A percentile compares a stretch with the other conserved stretches of the same genome.
Conservation (phyloP, 495 filamentous ascomycete species). For the Penicillium coprophilum region DNA sequence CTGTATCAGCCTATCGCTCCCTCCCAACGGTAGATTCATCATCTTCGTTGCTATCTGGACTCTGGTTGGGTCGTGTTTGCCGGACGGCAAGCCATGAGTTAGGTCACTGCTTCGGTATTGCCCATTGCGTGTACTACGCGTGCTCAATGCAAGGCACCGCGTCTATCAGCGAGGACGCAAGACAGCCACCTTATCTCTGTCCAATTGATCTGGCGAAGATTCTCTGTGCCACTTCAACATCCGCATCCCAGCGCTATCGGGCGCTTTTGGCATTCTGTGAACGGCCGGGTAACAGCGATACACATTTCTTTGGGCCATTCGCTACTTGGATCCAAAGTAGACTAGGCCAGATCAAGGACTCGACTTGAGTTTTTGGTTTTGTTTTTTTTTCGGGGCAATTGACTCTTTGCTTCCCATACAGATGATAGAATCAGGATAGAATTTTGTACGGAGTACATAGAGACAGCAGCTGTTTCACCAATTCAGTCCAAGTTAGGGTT, state of each 20-base stretch:
- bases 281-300: neutral
- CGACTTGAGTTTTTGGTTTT: no score
- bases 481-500: neutral
- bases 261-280: slow-evolving; percentile 48
- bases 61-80: slow-evolving; percentile 59
- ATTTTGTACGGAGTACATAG: neutral
- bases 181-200: slow-evolving; percentile 68
- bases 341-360: neutral
- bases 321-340: slow-evolving; percentile 25
- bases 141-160: slow-evolving; percentile 67
- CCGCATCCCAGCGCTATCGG: slow-evolving; percentile 37
- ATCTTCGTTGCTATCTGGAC: neutral
- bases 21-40: neutral
- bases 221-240: slow-evolving; percentile 34
- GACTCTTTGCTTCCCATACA: neutral
- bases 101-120: slow-evolving; percentile 65
- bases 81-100: slow-evolving; percentile 63
- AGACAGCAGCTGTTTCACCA: neutral
- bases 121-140: slow-evolving; percentile 67
- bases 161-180: slow-evolving; percentile 58
- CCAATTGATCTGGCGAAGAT: slow-evolving; percentile 62
- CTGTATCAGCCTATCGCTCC: slow-evolving; percentile 10
- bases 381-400: no score
- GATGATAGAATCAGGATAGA: neutral
- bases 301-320: slow-evolving; percentile 22